A percentile compares a stretch with the other conserved stretches of the same genome.
phyloP scores from a whole-genome alignment of 2,329 filamentous ascomycete genomes.

The Periconia macrospinosa region DNA sequence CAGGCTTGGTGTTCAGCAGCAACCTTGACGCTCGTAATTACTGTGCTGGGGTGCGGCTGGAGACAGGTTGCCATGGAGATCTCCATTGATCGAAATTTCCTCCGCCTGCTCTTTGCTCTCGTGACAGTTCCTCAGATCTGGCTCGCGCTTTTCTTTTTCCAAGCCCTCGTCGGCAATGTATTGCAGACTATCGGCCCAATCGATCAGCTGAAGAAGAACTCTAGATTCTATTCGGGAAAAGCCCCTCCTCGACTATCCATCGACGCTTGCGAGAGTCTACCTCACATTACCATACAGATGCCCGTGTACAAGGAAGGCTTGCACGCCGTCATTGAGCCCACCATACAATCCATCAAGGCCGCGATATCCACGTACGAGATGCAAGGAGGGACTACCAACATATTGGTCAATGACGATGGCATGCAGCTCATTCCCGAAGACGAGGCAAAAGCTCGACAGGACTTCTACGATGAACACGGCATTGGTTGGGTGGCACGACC shows the following conservation, averaged over 20 bases:
- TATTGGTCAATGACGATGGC: constrained; percentile 70
- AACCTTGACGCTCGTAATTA: constrained; percentile 57
- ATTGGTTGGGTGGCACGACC: constrained; percentile 55
- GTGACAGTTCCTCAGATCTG: constrained; percentile 60
- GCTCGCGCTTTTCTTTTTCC: constrained; percentile 52
- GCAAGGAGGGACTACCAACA: constrained; percentile 66
- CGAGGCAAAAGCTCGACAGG: constrained; percentile 48
- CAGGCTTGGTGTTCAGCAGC: constrained; percentile 57
- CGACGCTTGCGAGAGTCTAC: constrained; percentile 59
- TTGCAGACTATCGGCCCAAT: constrained; percentile 72
- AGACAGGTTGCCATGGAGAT: constrained; percentile 58
- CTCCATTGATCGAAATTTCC: constrained; percentile 55
- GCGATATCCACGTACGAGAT: constrained; percentile 56
- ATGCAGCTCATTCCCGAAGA: constrained; percentile 61
- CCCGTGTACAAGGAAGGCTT: constrained; percentile 88
- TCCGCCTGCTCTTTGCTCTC: constrained; percentile 57
- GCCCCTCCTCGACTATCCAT: constrained; percentile 55
- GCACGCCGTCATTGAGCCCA: constrained; percentile 72
- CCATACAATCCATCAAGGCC: constrained; percentile 76
- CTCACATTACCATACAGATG: constrained; percentile 76
- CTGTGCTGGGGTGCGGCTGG: constrained; percentile 61
- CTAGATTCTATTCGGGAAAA: constrained; percentile 77
- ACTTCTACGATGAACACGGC: constrained; percentile 54
- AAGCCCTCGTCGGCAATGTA: constrained; percentile 23
- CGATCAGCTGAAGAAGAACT: constrained; percentile 72